Evolutionary conservation across 2,329 filamentous ascomycete species (phyloP).

Genomic region (Pseudopithomyces maydicus): DNA sequence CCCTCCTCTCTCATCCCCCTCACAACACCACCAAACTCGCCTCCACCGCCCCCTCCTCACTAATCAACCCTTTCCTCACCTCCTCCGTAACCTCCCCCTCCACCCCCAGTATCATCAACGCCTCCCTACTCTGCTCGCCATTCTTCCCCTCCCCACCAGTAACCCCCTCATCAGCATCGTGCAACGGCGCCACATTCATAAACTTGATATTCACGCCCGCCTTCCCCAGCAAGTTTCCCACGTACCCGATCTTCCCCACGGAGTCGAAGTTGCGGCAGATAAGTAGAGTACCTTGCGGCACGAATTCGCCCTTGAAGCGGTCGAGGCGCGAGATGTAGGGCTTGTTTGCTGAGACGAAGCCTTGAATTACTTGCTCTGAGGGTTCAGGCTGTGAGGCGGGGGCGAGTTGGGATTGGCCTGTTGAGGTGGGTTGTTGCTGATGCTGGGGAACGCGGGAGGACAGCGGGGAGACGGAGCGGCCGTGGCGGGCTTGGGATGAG

Average conservation of each 20-base stretch:
- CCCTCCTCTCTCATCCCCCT: conserved; percentile 47
- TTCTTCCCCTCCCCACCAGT: conserved; percentile 25
- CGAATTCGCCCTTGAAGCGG: conserved; percentile 74
- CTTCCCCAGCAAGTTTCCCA: conserved; percentile 71
- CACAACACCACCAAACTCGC: conserved; percentile 57
- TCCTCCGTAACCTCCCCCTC: conserved; percentile 67
- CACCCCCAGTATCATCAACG: conserved; percentile 81
- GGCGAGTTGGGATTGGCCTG: neutral
- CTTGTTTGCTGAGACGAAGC: conserved; percentile 67
- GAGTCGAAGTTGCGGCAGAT: conserved; percentile 82
- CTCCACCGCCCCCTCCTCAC: conserved; percentile 57
- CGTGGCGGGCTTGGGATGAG: conserved; percentile 25
- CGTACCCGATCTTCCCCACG: conserved; percentile 81
- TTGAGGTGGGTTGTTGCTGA: conserved; percentile 13
- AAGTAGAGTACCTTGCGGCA: conserved; percentile 74
- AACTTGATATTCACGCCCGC: conserved; percentile 78
- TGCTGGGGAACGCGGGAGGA: conserved; percentile 32
- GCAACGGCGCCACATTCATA: conserved; percentile 73
- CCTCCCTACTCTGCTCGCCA: conserved; percentile 61
- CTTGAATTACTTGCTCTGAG: conserved; percentile 62
- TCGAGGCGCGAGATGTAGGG: conserved; percentile 75
- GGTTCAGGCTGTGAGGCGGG: conserved; percentile 23
- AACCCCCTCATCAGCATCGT: conserved; percentile 40
- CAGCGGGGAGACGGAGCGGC: conserved; percentile 22
- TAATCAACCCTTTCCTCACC: conserved; percentile 56